A percentile compares a stretch with the other conserved stretches of the same genome.
phyloP scores from a whole-genome alignment of 2,329 filamentous ascomycete species.

The Xylariaceae sp. region DNA sequence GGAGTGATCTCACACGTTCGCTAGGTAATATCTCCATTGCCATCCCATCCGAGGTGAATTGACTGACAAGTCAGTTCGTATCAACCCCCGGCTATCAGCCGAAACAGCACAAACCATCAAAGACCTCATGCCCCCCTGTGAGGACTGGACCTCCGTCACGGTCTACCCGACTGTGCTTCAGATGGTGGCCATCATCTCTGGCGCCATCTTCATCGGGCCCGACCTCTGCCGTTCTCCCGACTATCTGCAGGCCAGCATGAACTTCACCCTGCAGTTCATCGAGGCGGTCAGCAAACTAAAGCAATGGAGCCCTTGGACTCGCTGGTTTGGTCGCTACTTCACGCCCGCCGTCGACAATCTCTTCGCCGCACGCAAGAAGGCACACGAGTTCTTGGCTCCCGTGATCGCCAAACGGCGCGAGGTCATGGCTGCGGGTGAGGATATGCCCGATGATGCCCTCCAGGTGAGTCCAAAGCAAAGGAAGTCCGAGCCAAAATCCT shows the following conservation, averaged over 20 bases:
- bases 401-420: slow-evolving; percentile 26
- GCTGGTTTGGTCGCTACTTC: slow-evolving; percentile 27
- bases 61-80: slow-evolving; percentile 14
- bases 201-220: slow-evolving; percentile 42
- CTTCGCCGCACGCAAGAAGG: slow-evolving; percentile 26
- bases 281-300: slow-evolving; percentile 24
- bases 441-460: slow-evolving; percentile 39
- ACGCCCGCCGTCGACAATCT: slow-evolving; percentile 33
- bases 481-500: too few relatives aligned
- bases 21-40: slow-evolving; percentile 12
- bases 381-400: slow-evolving; percentile 29
- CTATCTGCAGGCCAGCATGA: slow-evolving; percentile 43
- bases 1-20: slow-evolving; percentile 17
- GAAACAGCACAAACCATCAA: slow-evolving; percentile 33
- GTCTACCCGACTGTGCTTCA: slow-evolving; percentile 37
- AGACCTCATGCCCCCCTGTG: slow-evolving; percentile 30
- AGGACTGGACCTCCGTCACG: slow-evolving; percentile 37
- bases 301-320: slow-evolving; percentile 24
- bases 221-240: slow-evolving; percentile 40
- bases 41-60: not conserved
- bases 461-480: too few relatives aligned
- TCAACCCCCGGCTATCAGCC: slow-evolving; percentile 34
- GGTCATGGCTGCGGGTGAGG: slow-evolving; percentile 16
- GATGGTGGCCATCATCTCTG: slow-evolving; percentile 42
- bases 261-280: slow-evolving; percentile 41